Evolutionary conservation across 768 basidiomycete genomes (phyloP), one percentile per base, ranked within the genome.

Genomic region (Russula sp.): DNA sequence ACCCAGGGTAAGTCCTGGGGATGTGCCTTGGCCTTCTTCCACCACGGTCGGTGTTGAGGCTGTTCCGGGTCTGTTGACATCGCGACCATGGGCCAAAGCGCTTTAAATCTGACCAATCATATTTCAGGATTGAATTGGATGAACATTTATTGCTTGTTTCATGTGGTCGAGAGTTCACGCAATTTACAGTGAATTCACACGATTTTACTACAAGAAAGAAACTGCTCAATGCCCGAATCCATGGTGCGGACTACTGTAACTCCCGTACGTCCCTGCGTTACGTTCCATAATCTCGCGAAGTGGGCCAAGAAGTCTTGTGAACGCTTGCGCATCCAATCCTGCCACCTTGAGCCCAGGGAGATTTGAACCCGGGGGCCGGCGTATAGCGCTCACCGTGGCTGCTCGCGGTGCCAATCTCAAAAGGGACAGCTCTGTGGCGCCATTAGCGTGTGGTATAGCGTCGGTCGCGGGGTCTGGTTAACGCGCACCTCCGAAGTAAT

Each of bases 401-500:
- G 95, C 95, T 52, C 96, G 89, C 16, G 94, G 94, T 47, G 88
- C 90, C 13, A 88, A 81, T 63, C 89, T 88, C 60, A 99, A 81
- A 27, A 99, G 78, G 7, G 96, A 94, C 11, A 99, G 79, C 74
- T 99, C 96, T 98, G 75, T 13, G 44, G 18, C 60, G 11, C 47
- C 27, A 40, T 72, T 54, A 69, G 57, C 42, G 14, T 32, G 20
- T 59, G 52, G 56, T 35, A 49, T 18, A 42, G 47, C 47, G 45
- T 52, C 27, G n/a, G 22, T 45, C 4, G 47, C 22, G 35, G 6
- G 31, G 47, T 37, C n/a, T 3, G 35, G 40, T 42, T 13, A 56
- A 63, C 8, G 57, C 85, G 73, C 68, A 94, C 95, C 96, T 76
- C 96, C 96, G 77, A 99, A 99, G 79, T 98, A 99, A 73, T 99